Conservation (phyloP, 2,329 filamentous ascomycete genomes). For the Sporothrix euskadiensis region DNA sequence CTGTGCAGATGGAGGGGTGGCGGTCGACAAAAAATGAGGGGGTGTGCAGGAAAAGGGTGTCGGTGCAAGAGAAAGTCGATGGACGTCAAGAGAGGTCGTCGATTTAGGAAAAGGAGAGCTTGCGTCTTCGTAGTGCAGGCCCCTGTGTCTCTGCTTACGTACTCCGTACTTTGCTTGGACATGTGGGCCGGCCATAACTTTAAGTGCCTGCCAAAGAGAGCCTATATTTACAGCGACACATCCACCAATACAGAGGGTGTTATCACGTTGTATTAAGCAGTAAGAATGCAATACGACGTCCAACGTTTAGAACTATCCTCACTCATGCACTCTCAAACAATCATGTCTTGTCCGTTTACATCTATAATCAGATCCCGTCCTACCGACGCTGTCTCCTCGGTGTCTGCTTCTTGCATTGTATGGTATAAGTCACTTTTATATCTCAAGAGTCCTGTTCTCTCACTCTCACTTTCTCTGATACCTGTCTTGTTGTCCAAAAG, state of each 20-base stretch:
- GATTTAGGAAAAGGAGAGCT: constrained; percentile 11
- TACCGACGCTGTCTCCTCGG: not conserved
- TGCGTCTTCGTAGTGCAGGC: not conserved
- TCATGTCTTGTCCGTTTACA: not conserved
- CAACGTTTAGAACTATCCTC: not conserved
- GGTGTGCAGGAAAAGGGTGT: not conserved
- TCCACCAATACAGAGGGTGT: not conserved
- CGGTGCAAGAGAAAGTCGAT: not conserved
- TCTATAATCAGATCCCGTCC: not conserved
- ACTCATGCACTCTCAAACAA: not conserved
- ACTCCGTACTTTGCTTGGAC: not conserved
- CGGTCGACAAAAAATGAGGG: not conserved
- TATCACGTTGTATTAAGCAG: not conserved
- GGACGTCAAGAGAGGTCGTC: not conserved
- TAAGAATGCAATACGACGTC: not conserved
- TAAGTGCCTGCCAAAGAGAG: not conserved
- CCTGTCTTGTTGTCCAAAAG: not conserved
- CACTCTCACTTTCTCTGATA: not conserved
- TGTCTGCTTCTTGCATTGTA: not conserved
- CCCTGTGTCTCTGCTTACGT: not conserved
- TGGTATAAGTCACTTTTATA: not conserved
- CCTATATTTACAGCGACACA: not conserved
- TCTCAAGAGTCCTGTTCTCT: not conserved
- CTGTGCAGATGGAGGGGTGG: not conserved
- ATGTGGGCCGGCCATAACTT: not conserved